Evolutionary conservation across 2,329 filamentous ascomycete species (phyloP), one percentile per base, ranked within the genome.

Genomic region (Penicillium expansum): DNA sequence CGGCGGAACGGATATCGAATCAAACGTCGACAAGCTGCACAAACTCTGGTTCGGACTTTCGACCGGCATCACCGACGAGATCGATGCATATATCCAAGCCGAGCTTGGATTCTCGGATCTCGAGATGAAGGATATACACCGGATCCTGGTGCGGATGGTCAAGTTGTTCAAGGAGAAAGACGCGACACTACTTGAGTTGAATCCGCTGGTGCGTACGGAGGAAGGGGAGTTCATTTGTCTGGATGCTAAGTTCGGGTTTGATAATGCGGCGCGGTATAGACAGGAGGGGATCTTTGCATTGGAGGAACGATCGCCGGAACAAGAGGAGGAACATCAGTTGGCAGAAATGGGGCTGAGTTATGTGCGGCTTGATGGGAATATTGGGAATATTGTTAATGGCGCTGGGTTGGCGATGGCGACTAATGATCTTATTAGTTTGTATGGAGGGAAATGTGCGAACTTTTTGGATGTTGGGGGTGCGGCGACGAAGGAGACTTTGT

Each of bases 191-290:
- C 66, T 83, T 2, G 77, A 81, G 54, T 67, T 80, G 6, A 73
- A 76, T 33, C 68, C 77, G 0, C 65, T 82, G 0, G 69, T 62
- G 1, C 66, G 64, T 9, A 72, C 67, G 0, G 10, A 48, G 0
- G 65, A 74, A 1, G 70, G 70, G 0, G 45, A 52, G 0, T 69
- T 82, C 20, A 39, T 72, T 10, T 73, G 70, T 48, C 52, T 73
- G 0, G 72, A 76, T 35, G 74, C 80, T 0, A 74, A 71, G 1
- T 77, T 83, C 41, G 69, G 70, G 2, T 77, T 83, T 22, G 82
- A 84, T 62, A 75, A 83, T 39, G 76, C 78, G 0, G 79, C 80
- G 0, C 59, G 64, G 11, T 70, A 71, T n/a, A 69, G 80, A 5
- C 79, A 82, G 37, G 29, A 58, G 0, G 73, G 72, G 0, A 42